phyloP scores from a whole-genome alignment of 2,329 filamentous ascomycete species.

The Pseudogymnoascus sp. region DNA sequence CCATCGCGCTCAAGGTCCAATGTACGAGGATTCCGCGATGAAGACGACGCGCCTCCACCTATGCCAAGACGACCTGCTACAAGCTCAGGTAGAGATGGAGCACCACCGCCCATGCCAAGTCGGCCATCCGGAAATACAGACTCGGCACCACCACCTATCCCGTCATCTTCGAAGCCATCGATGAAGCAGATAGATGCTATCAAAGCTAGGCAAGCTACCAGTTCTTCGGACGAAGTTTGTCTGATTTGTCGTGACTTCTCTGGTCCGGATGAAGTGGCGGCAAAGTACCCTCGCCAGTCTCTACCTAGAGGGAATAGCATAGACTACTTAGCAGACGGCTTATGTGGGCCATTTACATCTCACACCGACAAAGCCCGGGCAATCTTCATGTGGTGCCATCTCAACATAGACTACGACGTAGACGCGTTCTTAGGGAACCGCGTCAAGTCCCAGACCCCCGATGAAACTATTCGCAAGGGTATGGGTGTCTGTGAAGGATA shows the following conservation, averaged over 20 bases:
- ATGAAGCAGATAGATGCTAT: constrained; percentile 43
- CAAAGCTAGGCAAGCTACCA: constrained; percentile 17
- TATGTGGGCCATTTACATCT: constrained; percentile 74
- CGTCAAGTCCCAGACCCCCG: constrained; percentile 60
- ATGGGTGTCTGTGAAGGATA: constrained; percentile 90
- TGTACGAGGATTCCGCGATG: neutral
- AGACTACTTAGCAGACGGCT: constrained; percentile 65
- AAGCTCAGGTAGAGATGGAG: neutral
- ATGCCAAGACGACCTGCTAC: neutral
- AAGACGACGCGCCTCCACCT: neutral
- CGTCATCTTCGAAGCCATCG: constrained; percentile 25
- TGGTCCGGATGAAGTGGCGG: constrained; percentile 67
- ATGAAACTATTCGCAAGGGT: constrained; percentile 67
- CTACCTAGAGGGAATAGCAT: constrained; percentile 57
- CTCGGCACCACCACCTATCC: constrained; percentile 24
- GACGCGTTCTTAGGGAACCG: constrained; percentile 68
- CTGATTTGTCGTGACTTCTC: constrained; percentile 85
- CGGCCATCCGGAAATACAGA: constrained; percentile 14
- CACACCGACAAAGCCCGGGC: constrained; percentile 84
- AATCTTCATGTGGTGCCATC: constrained; percentile 92
- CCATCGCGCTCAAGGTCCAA: neutral
- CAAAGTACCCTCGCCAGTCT: constrained; percentile 64
- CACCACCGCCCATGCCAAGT: neutral
- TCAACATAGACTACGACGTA: constrained; percentile 84
- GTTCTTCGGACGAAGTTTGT: constrained; percentile 43